Percentiles rank a stretch among this genome's conserved stretches.
Evolutionary conservation across 129 eudicot genomes (phyloP).

Genomic region (Lactuca sativa): DNA sequence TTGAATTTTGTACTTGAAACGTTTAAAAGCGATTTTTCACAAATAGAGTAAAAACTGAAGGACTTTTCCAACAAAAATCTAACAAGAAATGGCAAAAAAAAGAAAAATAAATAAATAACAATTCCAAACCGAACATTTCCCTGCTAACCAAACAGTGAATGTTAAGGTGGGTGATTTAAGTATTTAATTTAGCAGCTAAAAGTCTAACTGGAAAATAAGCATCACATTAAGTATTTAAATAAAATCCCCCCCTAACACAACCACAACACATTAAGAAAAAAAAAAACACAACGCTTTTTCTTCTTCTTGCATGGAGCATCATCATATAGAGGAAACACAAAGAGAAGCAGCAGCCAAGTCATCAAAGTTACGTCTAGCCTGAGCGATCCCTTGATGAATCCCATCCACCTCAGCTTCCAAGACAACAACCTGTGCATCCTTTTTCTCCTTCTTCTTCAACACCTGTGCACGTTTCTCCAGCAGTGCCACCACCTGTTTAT

Average conservation of each 20-base stretch:
- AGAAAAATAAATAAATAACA: no score
- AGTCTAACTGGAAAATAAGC: not conserved
- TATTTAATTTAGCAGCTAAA: not conserved
- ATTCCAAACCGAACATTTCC: not conserved
- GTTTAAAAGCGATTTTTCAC: no score
- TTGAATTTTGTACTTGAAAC: no score
- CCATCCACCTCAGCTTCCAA: conserved; percentile 36
- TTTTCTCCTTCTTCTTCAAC: conserved; percentile 27
- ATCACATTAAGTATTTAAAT: no score
- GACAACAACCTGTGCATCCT: conserved; percentile 27
- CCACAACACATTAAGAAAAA: no score
- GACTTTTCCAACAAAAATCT: no score
- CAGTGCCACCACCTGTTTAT: conserved; percentile 42
- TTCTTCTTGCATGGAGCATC: not conserved
- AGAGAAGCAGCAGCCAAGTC: conserved; percentile 39
- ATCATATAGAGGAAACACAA: not conserved
- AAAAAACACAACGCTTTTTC: not conserved
- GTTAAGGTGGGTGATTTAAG: no score
- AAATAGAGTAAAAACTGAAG: no score
- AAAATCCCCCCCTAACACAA: no score
- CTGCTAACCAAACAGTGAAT: not conserved
- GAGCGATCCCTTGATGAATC: conserved; percentile 24
- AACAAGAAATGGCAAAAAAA: no score
- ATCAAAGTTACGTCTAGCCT: conserved; percentile 33
- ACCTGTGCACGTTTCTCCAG: conserved; percentile 35